Evolutionary conservation across 176 grass and related monocot species (phyloP), one percentile per base, ranked within the genome.

Genomic region (sorghum (Sorghum bicolor)): DNA sequence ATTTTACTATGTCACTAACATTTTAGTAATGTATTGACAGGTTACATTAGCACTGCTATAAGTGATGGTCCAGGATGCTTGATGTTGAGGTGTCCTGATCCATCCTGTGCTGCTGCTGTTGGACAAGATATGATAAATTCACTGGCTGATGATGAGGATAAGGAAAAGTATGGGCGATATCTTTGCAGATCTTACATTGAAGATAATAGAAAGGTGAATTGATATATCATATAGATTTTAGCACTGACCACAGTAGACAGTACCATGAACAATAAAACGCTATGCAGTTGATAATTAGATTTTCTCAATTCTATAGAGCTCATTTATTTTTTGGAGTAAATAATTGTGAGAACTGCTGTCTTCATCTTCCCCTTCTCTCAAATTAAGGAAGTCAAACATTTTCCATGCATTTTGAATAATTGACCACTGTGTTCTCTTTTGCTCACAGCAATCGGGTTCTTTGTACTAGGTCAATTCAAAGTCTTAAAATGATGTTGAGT

Each of bases 1-100:
- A 8, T 44, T 64, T 20, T 74, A 38, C n/a, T 58, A 64, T 70
- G 50, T 17, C 52, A 40, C 22, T 36, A 53, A 82, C 57, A 17
- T 72, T 82, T 81, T 48, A 13, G 30, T 83, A 16, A 66, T 58
- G 48, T 25, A 81, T 86, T 45, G 81, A 62, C 91, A 99, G 97
- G 97, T 85, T 99, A 99, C 66, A 99, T 96, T 82, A 88, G 81
- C 82, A 99, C 97, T n/a, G 81, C 97, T 79, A 94, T 99, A 92
- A 99, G 88, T 87, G 97, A 99, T 82, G 97, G 97, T 83, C 97
- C 97, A 30, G 97, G 97, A 84, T 99, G 97, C 80, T 85, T 99
- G 85, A 96, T 94, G 91, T 81, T 99, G 82, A 87, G 97, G 83
- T 99, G 97, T 71, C 97, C 97, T 66, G 97, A 99, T 90, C 97